Conservation (phyloP, 1,139 yeast genomes). For the Taphrina betulina region DNA sequence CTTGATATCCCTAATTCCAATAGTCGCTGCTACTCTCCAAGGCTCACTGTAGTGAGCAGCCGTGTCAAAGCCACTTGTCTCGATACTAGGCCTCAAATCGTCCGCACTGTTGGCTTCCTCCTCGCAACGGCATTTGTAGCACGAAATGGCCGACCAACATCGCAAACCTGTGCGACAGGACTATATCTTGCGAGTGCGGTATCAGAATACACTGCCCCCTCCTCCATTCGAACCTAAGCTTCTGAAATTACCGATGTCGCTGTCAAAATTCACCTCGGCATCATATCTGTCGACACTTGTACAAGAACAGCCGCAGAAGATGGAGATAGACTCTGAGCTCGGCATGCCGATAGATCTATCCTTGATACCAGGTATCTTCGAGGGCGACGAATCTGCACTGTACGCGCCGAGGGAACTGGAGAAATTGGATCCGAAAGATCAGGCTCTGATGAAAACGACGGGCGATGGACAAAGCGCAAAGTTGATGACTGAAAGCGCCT, state of each 20-base stretch:
- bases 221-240: conserved; percentile 91
- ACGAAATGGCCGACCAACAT: conserved; percentile 18
- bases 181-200: conserved; percentile 81
- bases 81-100: too few relatives aligned
- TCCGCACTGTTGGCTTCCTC: too few relatives aligned
- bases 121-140: too few relatives aligned
- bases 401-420: conserved; percentile 38
- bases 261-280: conserved; percentile 55
- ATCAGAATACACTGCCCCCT: conserved; percentile 84
- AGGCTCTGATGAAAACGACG: conserved; percentile 78
- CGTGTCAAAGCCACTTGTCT: too few relatives aligned
- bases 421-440: conserved; percentile 70
- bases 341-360: conserved; percentile 81
- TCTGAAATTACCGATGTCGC: conserved; percentile 53
- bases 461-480: conserved; percentile 49
- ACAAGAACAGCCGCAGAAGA: conserved; percentile 66
- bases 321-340: conserved; percentile 67
- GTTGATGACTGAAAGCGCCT: conserved; percentile 60
- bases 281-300: conserved; percentile 70
- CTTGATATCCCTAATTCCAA: too few relatives aligned
- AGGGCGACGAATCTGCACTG: conserved; percentile 56
- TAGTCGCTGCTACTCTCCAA: too few relatives aligned
- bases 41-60: too few relatives aligned
- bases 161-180: conserved; percentile 54
- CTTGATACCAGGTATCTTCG: conserved; percentile 66